Evolutionary conservation across 345 rosid genomes (phyloP).

Genomic region (Camelina laxa): DNA sequence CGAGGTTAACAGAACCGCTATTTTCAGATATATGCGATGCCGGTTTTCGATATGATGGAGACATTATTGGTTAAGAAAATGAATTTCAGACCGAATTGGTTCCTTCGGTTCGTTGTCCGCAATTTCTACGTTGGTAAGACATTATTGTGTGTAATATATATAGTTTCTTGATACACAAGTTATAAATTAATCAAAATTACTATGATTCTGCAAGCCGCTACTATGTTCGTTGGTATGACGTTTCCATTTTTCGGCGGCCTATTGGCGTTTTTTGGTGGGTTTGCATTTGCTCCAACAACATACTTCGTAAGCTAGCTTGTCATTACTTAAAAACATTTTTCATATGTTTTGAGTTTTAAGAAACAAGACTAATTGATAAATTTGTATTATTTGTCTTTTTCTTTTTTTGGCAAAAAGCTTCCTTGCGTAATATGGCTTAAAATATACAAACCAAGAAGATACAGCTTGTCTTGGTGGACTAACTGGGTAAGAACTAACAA

Average conservation of each 20-base stretch:
- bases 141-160: neutral
- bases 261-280: slow-evolving; percentile 50
- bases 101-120: slow-evolving; percentile 56
- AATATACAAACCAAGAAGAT: slow-evolving; percentile 60
- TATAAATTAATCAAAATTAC: neutral
- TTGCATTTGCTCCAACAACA: slow-evolving; percentile 63
- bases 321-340: neutral
- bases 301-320: slow-evolving; percentile 65
- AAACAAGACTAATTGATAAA: neutral
- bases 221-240: slow-evolving; percentile 72
- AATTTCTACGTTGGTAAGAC: slow-evolving; percentile 59
- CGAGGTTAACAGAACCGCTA: no score
- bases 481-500: slow-evolving; percentile 64
- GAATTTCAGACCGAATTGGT: slow-evolving; percentile 48
- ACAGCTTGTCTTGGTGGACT: slow-evolving; percentile 67
- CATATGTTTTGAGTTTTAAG: neutral
- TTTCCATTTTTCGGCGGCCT: slow-evolving; percentile 81
- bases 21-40: slow-evolving; percentile 64
- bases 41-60: slow-evolving; percentile 75
- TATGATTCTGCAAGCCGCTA: slow-evolving; percentile 49
- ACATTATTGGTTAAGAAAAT: slow-evolving; percentile 60
- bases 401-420: slow-evolving; percentile 47
- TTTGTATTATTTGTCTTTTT: slow-evolving; percentile 4
- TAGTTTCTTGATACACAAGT: neutral
- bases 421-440: slow-evolving; percentile 76